Evolutionary conservation across 768 basidiomycete species (phyloP).

Genomic region (Xerocomus spinulosus): DNA sequence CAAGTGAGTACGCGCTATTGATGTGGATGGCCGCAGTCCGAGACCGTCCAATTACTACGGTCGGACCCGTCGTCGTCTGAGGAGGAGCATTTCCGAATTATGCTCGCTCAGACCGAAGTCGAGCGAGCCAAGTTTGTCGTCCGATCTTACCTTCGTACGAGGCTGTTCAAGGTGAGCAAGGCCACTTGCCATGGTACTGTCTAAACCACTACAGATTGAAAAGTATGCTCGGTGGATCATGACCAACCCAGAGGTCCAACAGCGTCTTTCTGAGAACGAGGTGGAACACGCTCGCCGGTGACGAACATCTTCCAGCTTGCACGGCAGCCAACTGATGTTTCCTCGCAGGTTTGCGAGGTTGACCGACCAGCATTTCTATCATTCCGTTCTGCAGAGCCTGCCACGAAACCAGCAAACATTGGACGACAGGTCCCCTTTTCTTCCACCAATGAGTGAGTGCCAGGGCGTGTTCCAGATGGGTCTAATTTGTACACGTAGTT

Average conservation of each 20-base stretch:
- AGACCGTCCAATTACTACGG: constrained; percentile 69
- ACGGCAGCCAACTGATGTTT: neutral
- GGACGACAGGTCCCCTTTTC: constrained; percentile 67
- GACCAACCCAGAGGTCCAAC: constrained; percentile 64
- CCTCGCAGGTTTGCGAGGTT: constrained; percentile 63
- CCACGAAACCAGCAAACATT: constrained; percentile 73
- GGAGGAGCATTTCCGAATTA: constrained; percentile 89
- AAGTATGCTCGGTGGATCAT: constrained; percentile 79
- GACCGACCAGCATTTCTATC: constrained; percentile 70
- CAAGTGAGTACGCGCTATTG: too few relatives aligned
- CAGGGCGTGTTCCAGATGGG: neutral
- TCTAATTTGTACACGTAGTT: constrained; percentile 44
- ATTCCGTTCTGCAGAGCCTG: constrained; percentile 78
- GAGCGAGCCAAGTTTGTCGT: constrained; percentile 93
- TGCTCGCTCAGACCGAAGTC: constrained; percentile 91
- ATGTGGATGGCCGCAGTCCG: constrained; percentile 58
- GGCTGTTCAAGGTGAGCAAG: constrained; percentile 72
- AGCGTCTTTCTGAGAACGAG: constrained; percentile 78
- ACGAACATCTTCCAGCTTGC: constrained; percentile 10
- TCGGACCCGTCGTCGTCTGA: constrained; percentile 82
- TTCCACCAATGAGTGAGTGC: constrained; percentile 69
- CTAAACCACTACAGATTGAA: constrained; percentile 75
- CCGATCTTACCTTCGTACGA: constrained; percentile 81
- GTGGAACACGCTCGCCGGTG: constrained; percentile 75
- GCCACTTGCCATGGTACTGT: too few relatives aligned